phyloP scores from a whole-genome alignment of 2,329 filamentous ascomycete genomes.

The Aureobasidium zeae region DNA sequence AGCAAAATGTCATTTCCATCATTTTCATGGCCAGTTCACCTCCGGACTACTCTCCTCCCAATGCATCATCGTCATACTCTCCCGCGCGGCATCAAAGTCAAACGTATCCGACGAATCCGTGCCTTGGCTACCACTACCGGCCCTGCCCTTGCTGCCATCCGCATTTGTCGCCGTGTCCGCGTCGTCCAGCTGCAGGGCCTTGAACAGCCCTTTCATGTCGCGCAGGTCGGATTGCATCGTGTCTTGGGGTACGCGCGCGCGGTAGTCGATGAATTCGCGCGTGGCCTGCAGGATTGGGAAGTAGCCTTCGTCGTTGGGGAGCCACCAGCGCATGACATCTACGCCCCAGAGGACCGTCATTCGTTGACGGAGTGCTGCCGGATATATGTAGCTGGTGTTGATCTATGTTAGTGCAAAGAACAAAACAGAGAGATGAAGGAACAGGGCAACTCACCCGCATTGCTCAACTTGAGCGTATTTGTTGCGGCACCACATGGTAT shows the following conservation, averaged over 20 bases:
- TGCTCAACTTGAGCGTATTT: conserved; percentile 72
- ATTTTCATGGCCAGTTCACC: conserved; percentile 15
- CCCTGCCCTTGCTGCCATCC: conserved; percentile 20
- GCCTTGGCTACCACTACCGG: conserved; percentile 19
- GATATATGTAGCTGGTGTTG: conserved; percentile 70
- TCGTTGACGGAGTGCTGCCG: conserved; percentile 60
- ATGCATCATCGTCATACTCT: background rate
- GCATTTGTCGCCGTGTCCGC: no score
- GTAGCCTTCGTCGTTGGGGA: conserved; percentile 70
- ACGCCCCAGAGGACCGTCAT: conserved; percentile 70
- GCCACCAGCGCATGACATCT: conserved; percentile 75
- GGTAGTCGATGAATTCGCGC: conserved; percentile 57
- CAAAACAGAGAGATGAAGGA: background rate
- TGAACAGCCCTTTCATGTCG: conserved; percentile 33
- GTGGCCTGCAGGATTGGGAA: conserved; percentile 65
- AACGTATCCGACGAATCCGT: conserved; percentile 19
- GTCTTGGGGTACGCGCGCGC: conserved; percentile 23
- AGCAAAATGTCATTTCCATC: no score
- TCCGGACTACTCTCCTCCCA: conserved; percentile 19
- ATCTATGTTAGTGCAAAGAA: no score
- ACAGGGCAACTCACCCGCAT: conserved; percentile 56
- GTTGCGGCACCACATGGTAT: conserved; percentile 69
- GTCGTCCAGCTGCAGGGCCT: conserved; percentile 28
- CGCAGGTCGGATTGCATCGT: conserved; percentile 22
- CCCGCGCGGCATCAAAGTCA: conserved; percentile 11